Base-by-base conservation (phyloP, 805 yeast species). In the Debaryomyces castellii region DNA sequence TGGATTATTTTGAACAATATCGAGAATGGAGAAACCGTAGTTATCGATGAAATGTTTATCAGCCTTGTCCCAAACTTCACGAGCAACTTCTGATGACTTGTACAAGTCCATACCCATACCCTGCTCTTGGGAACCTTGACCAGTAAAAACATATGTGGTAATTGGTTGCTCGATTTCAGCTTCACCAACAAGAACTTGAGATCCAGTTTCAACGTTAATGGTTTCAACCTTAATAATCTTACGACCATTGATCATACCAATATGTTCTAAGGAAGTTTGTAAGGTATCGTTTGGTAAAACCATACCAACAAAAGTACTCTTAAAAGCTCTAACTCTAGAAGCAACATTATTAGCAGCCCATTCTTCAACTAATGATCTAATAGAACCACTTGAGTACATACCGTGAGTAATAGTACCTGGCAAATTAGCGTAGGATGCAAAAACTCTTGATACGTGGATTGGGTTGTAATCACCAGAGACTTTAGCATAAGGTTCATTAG, bases 71-170 rank as follows among this genome's bases (percentile, higher is more conserved):
- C 99, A 94, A 51, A 94, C 97, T 52, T 81, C 82, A 61, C 83
- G 83, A 44, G 99, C 99, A 66, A 94, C 97, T 24, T 82, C 90
- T 41, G 96, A 87, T 35, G 87, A 78, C 54, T 83, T 84, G 71
- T 94, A 94, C 65, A 94, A 80, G 69, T 94, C 99, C 99, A 94
- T 94, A 79, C 99, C 99, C 99, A 94, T 94, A 67, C 97, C 97
- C 77, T 95, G 99, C 71, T 95, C 99, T 74, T 94, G 99, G 50
- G 99, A 92, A 69, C 99, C 99, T 78, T 94, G 99, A 65, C 99
- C 99, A 54, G 99, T 94, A 75, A 95, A 94, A 47, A 94, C 96
- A 67, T 88, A 94, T 17, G 99, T 87, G 37, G 98, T 88, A 44
- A 85, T 87, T 27, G 99, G 99, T 75, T 94, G 99, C 59, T 94